Evolutionary conservation across 1,284 basidiomycete species (phyloP), one percentile per base, ranked within the genome.

Genomic region (Mycosarcoma mackinlayi): DNA sequence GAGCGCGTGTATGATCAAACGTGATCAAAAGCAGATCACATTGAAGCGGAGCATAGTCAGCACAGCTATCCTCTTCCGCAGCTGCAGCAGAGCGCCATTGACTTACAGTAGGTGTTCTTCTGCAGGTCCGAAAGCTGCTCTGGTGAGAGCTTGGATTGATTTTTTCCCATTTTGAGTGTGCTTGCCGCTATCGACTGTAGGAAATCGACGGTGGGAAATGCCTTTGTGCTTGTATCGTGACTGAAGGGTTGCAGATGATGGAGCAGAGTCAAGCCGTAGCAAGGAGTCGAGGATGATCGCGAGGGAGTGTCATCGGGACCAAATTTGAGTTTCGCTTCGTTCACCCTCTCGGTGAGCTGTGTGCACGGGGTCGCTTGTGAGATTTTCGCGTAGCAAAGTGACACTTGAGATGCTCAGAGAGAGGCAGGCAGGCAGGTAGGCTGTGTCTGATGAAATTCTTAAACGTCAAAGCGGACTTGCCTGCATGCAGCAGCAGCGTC

Each of bases 41-140:
- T 18, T 23, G 21, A 23, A 46, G 16, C 19, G 37, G 23, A 39
- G 6, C 14, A 14, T 21, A 31, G n/a, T 23, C 34, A 31, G n/a
- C 23, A 18, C 39, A 28, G 11, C 27, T 1, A 3, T 28, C 33
- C 9, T n/a, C 16, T 25, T 27, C 38, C 10, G 25, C 33, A 4
- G n/a, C n/a, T 30, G 9, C 30, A 13, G n/a, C 16, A 5, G 34
- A 6, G 18, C n/a, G 1, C 25, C 16, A 4, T 9, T 9, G 7
- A 75, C 92, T 83, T 79, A 97, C 95, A 98, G 84, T 98, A 96
- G 1, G 96, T 99, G 85, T 93, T 92, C 88, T 94, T 96, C 86
- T 98, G 94, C 54, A 98, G 89, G 82, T 97, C 94, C 33, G 90
- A 87, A 67, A 99, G 90, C 85, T 98, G 93, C 76, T 98, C 95